phyloP scores from a whole-genome alignment of 805 yeast genomes.

The Metschnikowia henanensis region DNA sequence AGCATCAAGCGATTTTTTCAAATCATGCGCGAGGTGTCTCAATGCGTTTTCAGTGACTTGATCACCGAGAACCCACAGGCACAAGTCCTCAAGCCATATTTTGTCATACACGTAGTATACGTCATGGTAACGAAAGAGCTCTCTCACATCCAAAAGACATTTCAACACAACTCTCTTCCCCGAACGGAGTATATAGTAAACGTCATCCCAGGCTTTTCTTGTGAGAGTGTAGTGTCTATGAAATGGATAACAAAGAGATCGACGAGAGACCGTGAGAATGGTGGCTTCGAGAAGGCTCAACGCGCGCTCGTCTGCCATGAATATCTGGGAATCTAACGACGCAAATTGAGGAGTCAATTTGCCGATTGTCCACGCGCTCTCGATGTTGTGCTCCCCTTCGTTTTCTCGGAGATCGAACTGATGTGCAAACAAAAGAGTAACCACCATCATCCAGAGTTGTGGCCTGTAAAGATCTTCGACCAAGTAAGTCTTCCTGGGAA shows the following conservation, averaged over 20 bases:
- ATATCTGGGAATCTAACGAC: slow-evolving; percentile 62
- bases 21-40: slow-evolving; percentile 65
- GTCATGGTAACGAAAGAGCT: slow-evolving; percentile 79
- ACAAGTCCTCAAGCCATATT: slow-evolving; percentile 72
- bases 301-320: slow-evolving; percentile 27
- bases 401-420: slow-evolving; percentile 76
- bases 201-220: slow-evolving; percentile 72
- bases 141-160: slow-evolving; percentile 59
- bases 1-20: slow-evolving; percentile 42
- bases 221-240: slow-evolving; percentile 68
- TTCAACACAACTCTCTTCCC: slow-evolving; percentile 70
- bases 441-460: slow-evolving; percentile 58
- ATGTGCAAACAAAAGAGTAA: slow-evolving; percentile 70
- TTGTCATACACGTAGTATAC: slow-evolving; percentile 81
- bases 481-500: slow-evolving; percentile 65
- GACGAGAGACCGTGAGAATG: slow-evolving; percentile 60
- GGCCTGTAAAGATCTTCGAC: slow-evolving; percentile 49
- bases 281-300: slow-evolving; percentile 48
- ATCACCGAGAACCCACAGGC: slow-evolving; percentile 68
- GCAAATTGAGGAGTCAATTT: slow-evolving; percentile 78
- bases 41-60: slow-evolving; percentile 59
- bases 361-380: slow-evolving; percentile 94
- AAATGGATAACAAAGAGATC: slow-evolving; percentile 79
- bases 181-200: slow-evolving; percentile 56
- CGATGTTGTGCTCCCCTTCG: slow-evolving; percentile 69